A percentile compares a stretch with the other conserved stretches of the same genome.
These are phyloP conservation scores for Quercus parvula DNA, from an alignment of 306 rosid species.

Conservation along the genomic window DNA sequence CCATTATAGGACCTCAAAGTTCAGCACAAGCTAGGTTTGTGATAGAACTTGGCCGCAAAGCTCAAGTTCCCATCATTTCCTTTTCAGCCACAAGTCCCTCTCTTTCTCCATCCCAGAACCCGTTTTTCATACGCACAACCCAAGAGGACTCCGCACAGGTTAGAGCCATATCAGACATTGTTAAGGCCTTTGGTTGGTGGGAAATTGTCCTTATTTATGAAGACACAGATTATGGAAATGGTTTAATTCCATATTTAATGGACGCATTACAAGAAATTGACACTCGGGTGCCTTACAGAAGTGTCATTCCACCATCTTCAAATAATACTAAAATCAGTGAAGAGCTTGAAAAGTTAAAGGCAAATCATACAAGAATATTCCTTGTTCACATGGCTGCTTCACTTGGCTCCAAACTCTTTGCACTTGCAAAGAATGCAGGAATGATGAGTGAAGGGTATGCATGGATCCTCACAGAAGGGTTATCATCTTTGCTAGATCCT, in stretches of 20 bases:
- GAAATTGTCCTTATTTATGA: constrained; percentile 34
- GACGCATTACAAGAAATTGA: constrained; percentile 25
- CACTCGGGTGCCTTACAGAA: constrained; percentile 13
- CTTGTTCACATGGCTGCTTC: constrained; percentile 30
- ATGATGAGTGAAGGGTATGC: constrained; percentile 29
- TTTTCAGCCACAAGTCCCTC: constrained; percentile 37
- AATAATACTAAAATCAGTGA: neutral
- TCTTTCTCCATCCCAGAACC: constrained; percentile 28
- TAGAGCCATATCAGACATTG: constrained; percentile 20
- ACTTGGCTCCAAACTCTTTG: constrained; percentile 18
- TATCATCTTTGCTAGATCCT: constrained; percentile 19
- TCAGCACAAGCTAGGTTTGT: constrained; percentile 31
- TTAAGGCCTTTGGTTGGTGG: constrained; percentile 27
- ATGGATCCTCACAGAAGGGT: constrained; percentile 18
- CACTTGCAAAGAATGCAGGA: constrained; percentile 12
- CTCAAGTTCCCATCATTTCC: constrained; percentile 25
- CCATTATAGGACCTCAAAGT: constrained; percentile 31
- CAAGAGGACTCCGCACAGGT: constrained; percentile 27
- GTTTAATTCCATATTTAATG: constrained; percentile 23
- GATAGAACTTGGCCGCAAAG: neutral
- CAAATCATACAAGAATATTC: constrained; percentile 9
- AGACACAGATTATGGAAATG: constrained; percentile 37
- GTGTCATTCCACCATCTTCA: constrained; percentile 16
- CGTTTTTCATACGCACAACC: constrained; percentile 26
- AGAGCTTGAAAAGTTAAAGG: constrained; percentile 21